A percentile compares a stretch with the other conserved stretches of the same genome.
phyloP scores from a whole-genome alignment of 148 eudicot genomes.

The Heliamphora exappendiculata region DNA sequence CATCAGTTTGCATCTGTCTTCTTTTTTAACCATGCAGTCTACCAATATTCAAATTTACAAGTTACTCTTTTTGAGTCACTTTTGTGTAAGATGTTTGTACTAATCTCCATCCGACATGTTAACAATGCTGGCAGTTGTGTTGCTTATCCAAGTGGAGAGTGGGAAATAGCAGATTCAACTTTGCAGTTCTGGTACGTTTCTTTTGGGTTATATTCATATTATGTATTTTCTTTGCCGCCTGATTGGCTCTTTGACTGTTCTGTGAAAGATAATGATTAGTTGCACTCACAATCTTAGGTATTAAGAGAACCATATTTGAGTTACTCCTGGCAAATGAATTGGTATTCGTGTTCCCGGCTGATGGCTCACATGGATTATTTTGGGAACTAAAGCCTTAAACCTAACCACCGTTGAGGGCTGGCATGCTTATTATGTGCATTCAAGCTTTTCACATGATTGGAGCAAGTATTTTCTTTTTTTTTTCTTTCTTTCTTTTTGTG shows the following conservation, averaged over 20 bases:
- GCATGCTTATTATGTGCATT: background rate
- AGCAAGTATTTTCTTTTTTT: background rate
- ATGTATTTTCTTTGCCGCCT: constrained; percentile 7
- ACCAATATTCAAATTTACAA: constrained; percentile 7
- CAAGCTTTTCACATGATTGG: background rate
- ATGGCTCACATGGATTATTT: background rate
- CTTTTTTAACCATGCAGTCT: background rate
- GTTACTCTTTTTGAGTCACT: background rate
- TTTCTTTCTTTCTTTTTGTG: no score
- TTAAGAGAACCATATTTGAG: background rate
- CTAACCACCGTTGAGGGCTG: background rate
- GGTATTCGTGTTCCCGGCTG: background rate
- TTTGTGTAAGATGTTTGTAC: constrained; percentile 7
- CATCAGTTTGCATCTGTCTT: background rate
- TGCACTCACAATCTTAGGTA: background rate
- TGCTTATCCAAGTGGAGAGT: constrained; percentile 75
- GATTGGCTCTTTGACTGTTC: background rate
- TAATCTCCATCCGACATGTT: constrained; percentile 8
- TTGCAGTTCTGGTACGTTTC: constrained; percentile 83
- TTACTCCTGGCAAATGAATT: background rate
- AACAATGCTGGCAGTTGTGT: constrained; percentile 65
- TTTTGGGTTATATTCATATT: background rate
- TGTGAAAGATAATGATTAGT: background rate
- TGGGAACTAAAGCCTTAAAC: background rate
- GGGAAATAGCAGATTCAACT: constrained; percentile 96